Evolutionary conservation across 345 rosid genomes (phyloP), one percentile per base, ranked within the genome.

Genomic region (Lagerstroemia speciosa): DNA sequence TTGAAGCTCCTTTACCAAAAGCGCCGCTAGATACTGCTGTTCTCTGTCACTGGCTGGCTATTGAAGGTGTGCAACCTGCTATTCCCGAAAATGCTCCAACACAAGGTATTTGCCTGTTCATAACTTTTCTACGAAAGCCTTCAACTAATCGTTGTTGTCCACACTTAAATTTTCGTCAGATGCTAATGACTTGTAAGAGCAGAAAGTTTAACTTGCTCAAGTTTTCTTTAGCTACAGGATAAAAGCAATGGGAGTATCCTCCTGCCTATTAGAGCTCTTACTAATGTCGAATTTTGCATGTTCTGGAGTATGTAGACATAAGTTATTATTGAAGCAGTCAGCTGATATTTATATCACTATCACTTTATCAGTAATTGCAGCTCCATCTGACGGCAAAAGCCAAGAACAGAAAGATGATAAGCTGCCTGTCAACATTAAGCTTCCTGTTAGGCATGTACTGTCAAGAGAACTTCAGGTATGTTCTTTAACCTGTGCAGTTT

Each of bases 21-120:
- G 96, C 95, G 37, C 99, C 96, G 27, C 96, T 91, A 74, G 99
- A 91, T 76, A 82, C 98, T 26, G 83, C 88, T 37, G 67, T 94
- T 66, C 72, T 78, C 69, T 91, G 98, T 71, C 99, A 94, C 82
- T 94, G 99, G 99, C 87, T 94, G 40, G 99, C 99, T 64, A 91
- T 94, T 81, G 99, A 94, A 67, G 98, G 99, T 55, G 90, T 91
- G 53, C 96, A 94, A 69, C 98, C 99, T 67, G 89, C 95, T 63
- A 88, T 94, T 66, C 99, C 98, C 53, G 98, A 94, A 81, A 94
- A 94, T 85, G 96, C 91, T 76, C 92, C 96, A 1, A 72, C 85
- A 67, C 80, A 85, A 91, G 99, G 99, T 91, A 72, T 71, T 65
- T 65, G 37, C 29, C 40, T 41, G 46, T 22, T 27, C 40, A 45